Percentiles rank a stretch among this genome's conserved stretches.
Conservation (phyloP, 139 green algal species). For the Prasinococcaceae sp. region DNA sequence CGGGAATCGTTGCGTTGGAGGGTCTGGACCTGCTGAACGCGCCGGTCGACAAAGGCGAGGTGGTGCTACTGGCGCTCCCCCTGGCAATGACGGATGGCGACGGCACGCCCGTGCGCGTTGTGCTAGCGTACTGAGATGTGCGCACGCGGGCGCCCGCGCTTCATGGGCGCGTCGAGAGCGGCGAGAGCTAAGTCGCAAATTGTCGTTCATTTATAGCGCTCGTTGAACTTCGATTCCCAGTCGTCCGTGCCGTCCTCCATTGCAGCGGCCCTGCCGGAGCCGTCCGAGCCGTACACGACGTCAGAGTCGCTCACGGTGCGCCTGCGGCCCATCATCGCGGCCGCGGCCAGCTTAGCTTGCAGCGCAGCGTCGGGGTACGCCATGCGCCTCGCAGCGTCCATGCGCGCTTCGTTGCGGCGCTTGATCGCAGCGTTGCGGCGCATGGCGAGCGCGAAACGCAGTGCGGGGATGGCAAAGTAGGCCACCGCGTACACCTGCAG, state of each 20-base stretch:
- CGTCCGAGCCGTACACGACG: too few species aligned
- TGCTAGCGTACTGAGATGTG: too few species aligned
- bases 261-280: too few species aligned
- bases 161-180: too few species aligned
- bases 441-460: constrained; percentile 39
- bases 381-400: constrained; percentile 13
- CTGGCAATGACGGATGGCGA: background rate
- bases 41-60: background rate
- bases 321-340: background rate
- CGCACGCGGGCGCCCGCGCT: too few species aligned
- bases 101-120: background rate
- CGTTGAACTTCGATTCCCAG: too few species aligned
- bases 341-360: background rate
- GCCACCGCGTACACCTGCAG: constrained; percentile 58
- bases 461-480: constrained; percentile 72
- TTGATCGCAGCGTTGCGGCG: constrained; percentile 54
- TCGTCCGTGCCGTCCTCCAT: too few species aligned
- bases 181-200: too few species aligned
- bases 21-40: background rate
- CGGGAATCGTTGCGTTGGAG: background rate
- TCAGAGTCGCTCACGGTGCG: too few species aligned
- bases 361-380: background rate
- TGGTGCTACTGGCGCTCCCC: background rate
- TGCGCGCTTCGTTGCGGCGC: constrained; percentile 42
- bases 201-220: too few species aligned